Evolutionary conservation across 1,284 basidiomycete species (phyloP).

Genomic region (Baeospora myosura): DNA sequence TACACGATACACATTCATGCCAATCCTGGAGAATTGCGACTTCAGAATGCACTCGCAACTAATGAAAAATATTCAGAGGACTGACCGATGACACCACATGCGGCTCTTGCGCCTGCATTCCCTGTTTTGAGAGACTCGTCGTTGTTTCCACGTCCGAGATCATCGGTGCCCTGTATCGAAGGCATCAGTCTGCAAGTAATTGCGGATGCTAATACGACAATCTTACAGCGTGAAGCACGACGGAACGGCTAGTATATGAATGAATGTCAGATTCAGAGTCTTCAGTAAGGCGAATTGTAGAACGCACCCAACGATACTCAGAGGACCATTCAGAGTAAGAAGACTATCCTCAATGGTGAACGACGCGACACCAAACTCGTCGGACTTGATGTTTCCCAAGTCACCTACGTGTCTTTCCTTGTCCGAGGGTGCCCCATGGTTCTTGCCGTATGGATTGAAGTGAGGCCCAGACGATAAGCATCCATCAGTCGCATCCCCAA

Average conservation of each 20-base stretch:
- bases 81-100: constrained; percentile 71
- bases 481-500: constrained; percentile 60
- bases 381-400: constrained; percentile 66
- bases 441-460: constrained; percentile 65
- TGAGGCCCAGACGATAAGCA: constrained; percentile 69
- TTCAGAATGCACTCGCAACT: neutral
- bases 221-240: constrained; percentile 59
- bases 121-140: constrained; percentile 67
- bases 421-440: constrained; percentile 53
- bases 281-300: neutral
- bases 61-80: constrained; percentile 2
- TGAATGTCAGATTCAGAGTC: too few species aligned
- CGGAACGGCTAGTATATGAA: constrained; percentile 34
- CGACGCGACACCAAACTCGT: constrained; percentile 49
- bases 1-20: neutral
- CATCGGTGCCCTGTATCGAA: constrained; percentile 53
- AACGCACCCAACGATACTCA: constrained; percentile 63
- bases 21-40: neutral
- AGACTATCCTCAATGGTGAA: constrained; percentile 54
- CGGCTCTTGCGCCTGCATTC: constrained; percentile 64
- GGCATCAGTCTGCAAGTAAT: constrained; percentile 8
- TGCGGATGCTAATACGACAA: constrained; percentile 7
- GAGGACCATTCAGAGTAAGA: constrained; percentile 63
- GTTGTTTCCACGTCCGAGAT: constrained; percentile 64
- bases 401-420: constrained; percentile 67